These are phyloP conservation scores for Collybia sp. DNA, from an alignment of 768 basidiomycete species.

Conservation along the genomic window DNA sequence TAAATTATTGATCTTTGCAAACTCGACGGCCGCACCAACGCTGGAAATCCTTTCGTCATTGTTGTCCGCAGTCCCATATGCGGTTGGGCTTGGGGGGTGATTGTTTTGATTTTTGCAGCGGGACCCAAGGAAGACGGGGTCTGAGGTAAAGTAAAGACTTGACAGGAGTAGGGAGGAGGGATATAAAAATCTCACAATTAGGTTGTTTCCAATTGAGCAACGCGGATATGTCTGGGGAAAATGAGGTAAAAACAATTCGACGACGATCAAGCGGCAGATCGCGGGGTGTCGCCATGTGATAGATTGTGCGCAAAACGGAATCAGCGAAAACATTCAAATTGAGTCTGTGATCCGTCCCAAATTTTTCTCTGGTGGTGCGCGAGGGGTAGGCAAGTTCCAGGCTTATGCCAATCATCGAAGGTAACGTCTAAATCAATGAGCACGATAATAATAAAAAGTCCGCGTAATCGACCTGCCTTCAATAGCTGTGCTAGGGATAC, in stretches of 20 bases:
- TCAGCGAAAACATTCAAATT: conserved; percentile 85
- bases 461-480: conserved; percentile 43
- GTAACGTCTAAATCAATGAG: conserved; percentile 42
- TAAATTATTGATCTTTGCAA: conserved; percentile 88
- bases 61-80: conserved; percentile 32
- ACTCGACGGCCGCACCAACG: conserved; percentile 88
- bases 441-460: conserved; percentile 4
- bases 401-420: conserved; percentile 64
- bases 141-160: conserved; percentile 36
- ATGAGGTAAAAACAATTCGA: conserved; percentile 89
- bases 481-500: conserved; percentile 72
- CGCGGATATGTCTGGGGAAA: conserved; percentile 84
- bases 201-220: conserved; percentile 99
- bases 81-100: conserved; percentile 32
- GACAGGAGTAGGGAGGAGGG: conserved; percentile 5
- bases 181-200: conserved; percentile 94
- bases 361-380: conserved; percentile 34
- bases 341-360: conserved; percentile 44
- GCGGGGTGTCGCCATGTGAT: conserved; percentile 52
- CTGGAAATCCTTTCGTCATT: conserved; percentile 56
- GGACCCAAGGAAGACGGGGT: conserved; percentile 93
- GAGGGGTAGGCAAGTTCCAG: conserved; percentile 82
- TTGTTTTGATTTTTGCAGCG: conserved; percentile 66
- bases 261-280: conserved; percentile 55
- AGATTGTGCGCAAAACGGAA: conserved; percentile 78